A percentile compares a stretch with the other conserved stretches of the same genome.
Conservation (phyloP, 192 early-diverging fungal species). For the Coemansia sp. region DNA sequence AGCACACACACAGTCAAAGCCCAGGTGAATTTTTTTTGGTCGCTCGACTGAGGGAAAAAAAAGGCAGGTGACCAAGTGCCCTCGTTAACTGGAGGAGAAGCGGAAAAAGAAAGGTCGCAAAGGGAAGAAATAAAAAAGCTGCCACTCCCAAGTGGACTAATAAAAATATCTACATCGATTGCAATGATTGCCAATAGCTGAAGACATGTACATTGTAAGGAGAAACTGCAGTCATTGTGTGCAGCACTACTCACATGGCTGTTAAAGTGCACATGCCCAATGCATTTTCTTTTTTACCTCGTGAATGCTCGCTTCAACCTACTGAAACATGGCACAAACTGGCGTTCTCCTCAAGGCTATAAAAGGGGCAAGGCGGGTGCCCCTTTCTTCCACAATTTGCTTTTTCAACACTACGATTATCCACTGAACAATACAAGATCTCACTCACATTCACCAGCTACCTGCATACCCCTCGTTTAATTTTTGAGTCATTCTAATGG, state of each 20-base stretch:
- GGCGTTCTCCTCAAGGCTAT: neutral
- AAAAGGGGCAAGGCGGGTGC: neutral
- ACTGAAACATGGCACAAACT: neutral
- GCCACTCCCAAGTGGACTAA: neutral
- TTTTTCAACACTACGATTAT: neutral
- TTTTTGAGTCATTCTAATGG: neutral
- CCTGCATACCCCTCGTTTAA: neutral
- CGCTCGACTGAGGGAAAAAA: neutral
- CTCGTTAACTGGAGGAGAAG: conserved; percentile 5
- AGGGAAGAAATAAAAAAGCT: neutral
- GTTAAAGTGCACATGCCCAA: neutral
- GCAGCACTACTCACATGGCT: neutral
- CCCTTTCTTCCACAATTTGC: neutral
- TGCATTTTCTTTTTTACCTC: neutral
- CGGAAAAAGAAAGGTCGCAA: neutral
- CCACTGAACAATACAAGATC: neutral
- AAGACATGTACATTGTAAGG: neutral
- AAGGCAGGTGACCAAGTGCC: neutral
- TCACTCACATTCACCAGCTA: neutral
- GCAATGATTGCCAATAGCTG: neutral
- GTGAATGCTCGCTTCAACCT: neutral
- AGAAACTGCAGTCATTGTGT: neutral
- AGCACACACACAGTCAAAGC: neutral
- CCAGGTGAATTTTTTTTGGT: neutral
- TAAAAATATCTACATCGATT: neutral